These are phyloP conservation scores for Trichosanthes cucumerina DNA, from an alignment of 306 rosid species.

Conservation along the genomic window DNA sequence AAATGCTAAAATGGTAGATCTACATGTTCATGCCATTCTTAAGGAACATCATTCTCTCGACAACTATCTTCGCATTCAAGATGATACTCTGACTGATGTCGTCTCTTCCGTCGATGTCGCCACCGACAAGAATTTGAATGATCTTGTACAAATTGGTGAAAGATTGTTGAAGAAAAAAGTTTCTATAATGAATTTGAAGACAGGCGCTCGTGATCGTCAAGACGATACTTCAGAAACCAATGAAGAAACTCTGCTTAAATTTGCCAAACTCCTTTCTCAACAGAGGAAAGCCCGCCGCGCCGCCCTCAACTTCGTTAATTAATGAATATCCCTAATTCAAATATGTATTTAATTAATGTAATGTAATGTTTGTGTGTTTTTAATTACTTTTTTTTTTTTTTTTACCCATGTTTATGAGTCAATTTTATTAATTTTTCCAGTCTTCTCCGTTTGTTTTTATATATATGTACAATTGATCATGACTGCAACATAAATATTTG, in stretches of 20 bases:
- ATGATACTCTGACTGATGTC: background rate
- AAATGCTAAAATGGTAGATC: constrained; percentile 16
- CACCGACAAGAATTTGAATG: background rate
- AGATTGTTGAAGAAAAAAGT: background rate
- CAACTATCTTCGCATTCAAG: constrained; percentile 19
- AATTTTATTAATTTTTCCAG: too few relatives aligned
- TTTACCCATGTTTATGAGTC: too few relatives aligned
- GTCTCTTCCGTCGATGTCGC: background rate
- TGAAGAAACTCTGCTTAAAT: background rate
- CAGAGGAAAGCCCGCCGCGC: too few relatives aligned
- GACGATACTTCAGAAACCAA: background rate
- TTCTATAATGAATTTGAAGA: background rate
- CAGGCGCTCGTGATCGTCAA: background rate
- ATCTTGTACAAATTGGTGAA: background rate
- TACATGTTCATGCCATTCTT: constrained; percentile 8
- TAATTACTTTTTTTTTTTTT: too few relatives aligned
- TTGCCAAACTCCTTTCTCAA: background rate
- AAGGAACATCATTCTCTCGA: constrained; percentile 10
- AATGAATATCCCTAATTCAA: too few relatives aligned
- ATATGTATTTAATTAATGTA: too few relatives aligned
- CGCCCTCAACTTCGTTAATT: too few relatives aligned
- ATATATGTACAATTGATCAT: too few relatives aligned
- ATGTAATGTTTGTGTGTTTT: too few relatives aligned
- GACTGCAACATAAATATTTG: too few relatives aligned
- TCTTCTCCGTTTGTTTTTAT: too few relatives aligned